These are phyloP conservation scores for Hypocreales sp. DNA, from an alignment of 2,329 filamentous ascomycete species.

Conservation along the genomic window DNA sequence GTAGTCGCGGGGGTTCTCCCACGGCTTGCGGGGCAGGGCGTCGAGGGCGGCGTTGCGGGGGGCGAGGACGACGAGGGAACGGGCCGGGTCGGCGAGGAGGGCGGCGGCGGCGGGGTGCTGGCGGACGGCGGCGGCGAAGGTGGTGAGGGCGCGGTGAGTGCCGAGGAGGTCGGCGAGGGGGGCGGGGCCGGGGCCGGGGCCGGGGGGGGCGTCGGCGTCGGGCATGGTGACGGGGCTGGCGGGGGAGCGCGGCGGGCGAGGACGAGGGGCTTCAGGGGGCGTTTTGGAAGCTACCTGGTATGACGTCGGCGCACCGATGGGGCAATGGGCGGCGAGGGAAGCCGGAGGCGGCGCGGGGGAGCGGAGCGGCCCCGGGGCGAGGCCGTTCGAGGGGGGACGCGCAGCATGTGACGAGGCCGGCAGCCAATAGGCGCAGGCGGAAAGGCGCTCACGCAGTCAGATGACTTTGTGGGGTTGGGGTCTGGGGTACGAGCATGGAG, in stretches of 20 bases:
- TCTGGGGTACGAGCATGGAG: too few species aligned
- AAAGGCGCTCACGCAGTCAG: too few species aligned
- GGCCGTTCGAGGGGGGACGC: too few species aligned
- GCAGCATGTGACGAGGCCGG: too few species aligned
- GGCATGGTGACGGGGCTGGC: conserved; percentile 8
- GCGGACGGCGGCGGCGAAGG: conserved; percentile 70
- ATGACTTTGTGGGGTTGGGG: too few species aligned
- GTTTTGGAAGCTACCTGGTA: too few species aligned
- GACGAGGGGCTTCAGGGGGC: neutral
- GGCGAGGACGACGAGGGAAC: conserved; percentile 74
- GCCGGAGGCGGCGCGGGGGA: too few species aligned
- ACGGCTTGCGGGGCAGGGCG: conserved; percentile 67
- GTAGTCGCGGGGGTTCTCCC: conserved; percentile 68
- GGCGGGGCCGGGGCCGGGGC: conserved; percentile 28
- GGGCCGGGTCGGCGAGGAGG: conserved; percentile 48
- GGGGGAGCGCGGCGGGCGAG: conserved; percentile 1
- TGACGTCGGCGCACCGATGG: too few species aligned
- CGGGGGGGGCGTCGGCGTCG: conserved; percentile 5
- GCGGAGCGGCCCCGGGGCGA: too few species aligned
- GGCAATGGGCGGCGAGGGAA: too few species aligned
- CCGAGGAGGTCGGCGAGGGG: conserved; percentile 76
- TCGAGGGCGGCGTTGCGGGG: conserved; percentile 75
- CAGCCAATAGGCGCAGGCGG: too few species aligned
- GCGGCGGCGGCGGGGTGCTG: conserved; percentile 54
- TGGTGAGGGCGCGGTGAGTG: conserved; percentile 61